Base-by-base conservation (phyloP, 2,329 filamentous ascomycete genomes). In the Stenocarpella maydis region DNA sequence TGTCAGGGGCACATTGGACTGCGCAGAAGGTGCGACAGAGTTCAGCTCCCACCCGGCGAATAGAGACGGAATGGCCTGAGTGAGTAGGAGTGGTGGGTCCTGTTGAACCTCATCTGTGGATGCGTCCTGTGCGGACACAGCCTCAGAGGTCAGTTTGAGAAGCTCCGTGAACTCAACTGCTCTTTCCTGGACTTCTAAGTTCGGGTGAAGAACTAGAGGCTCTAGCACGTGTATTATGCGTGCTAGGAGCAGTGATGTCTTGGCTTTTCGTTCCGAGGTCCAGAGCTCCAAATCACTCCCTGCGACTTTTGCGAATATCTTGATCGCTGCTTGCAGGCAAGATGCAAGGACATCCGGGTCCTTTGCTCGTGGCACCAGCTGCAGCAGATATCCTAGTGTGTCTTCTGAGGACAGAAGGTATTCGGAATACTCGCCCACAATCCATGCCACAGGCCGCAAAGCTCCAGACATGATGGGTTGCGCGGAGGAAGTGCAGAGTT, bases 111-210 rank as follows among this genome's bases (percentile, higher is more conserved):
- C 81, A 39, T 86, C 85, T 0, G 83, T 86, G 1, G 86, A 86
- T 17, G 87, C 82, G 14, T 87, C 85, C 71, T 95, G 92, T 1
- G 86, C 89, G 10, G 90, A 87, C 3, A 88, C 88, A 17, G 95
- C 94, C 81, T 99, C 96, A 1, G 90, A 90, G 2, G 93, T 94
- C 53, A 99, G 85, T 69, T 94, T 94, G 75, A 98, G 88, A 15
- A 98, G 85, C 77, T 99, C 96, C 0, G 94, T 87, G 74, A 97
- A 97, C 77, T 98, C 95, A 1, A 98, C 95, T 3, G 95, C 92
- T 68, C 96, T 89, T 79, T 98, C 96, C 80, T 99, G 96, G 4
- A 99, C 94, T 77, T 99, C 96, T 1, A 99, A 85, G 75, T 90
- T 93, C 0, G 95, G 95, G 78, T 98, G 94, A 49, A 91, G 85